A percentile compares a stretch with the other conserved stretches of the same genome.
Conservation (phyloP, 257 asterid species). For the Buddleja alternifolia region DNA sequence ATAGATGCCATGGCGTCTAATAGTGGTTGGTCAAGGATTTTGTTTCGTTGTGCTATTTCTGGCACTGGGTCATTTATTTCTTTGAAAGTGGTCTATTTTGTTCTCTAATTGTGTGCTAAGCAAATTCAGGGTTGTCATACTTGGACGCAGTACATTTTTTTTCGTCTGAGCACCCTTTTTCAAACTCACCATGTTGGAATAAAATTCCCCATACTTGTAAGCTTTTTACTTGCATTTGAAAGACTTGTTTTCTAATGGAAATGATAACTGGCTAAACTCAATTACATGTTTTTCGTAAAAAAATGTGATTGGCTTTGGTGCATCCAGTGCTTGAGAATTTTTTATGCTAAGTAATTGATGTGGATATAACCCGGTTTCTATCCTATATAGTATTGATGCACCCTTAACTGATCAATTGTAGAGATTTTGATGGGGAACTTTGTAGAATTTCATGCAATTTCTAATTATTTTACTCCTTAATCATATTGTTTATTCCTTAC, state of each 20-base stretch:
- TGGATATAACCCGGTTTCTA: conserved; percentile 21
- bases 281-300: not conserved
- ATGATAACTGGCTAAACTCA: not conserved
- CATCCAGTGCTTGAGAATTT: conserved; percentile 20
- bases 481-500: not conserved
- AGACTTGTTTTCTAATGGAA: not conserved
- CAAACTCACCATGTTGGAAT: not conserved
- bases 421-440: conserved; percentile 19
- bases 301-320: not conserved
- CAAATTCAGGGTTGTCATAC: not conserved
- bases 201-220: conserved; percentile 13
- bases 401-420: conserved; percentile 1
- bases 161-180: conserved; percentile 8
- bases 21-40: conserved; percentile 14
- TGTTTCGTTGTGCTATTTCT: not conserved
- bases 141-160: not conserved
- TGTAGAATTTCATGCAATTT: conserved; percentile 17
- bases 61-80: not conserved
- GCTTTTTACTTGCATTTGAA: not conserved
- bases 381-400: not conserved
- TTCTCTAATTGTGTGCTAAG: not conserved
- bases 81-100: not conserved
- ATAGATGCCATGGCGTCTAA: conserved; percentile 15
- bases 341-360: not conserved
- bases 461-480: conserved; percentile 7